Base-by-base conservation (phyloP, 2,329 filamentous ascomycete genomes). In the Colletotrichum sp. region DNA sequence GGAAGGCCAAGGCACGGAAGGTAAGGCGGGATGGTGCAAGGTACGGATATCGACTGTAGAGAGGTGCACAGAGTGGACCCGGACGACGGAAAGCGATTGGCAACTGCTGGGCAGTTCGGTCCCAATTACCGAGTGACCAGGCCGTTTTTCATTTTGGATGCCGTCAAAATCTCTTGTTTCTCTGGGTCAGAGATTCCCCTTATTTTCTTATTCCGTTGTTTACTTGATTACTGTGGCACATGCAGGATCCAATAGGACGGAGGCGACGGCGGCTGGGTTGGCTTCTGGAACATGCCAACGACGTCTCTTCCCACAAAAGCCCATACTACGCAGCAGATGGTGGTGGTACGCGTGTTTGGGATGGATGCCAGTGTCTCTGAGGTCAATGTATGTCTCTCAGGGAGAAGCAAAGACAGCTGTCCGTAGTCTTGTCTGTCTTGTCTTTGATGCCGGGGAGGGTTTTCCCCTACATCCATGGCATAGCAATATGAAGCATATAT, bases 221-320 rank as follows among this genome's bases (percentile, higher is more conserved):
- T 30, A 72, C 32, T 72, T 72, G 63, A 34, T 49, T 62, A 28
- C 57, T 59, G 70, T 72, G 44, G 63, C 57, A 69, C 73, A 63
- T 24, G 39, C 39, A 39, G 32, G 66, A 44, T 32, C 39, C 65
- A 44, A 71, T 67, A 30, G 62, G 55, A 28, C 10, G 32, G 57
- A 30, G 28, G 57, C 57, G 57, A 30, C 57, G 57, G 57, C 57
- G 30, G 59, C 59, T 62, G 71, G 67, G 39, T 32, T 70, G 67
- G 64, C 73, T 76, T 76, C 73, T 76, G 69, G 73, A 76, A 76
- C 57, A 72, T 76, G 63, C 69, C 69, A 76, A 49, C 30, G 24
- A 34, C 32, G 28, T 64, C 32, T 69, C 66, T 60, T 26, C 44
- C 52, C 70, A 67, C 44, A 71, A 49, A 49, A 49, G 44, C 18